A percentile compares a stretch with the other conserved stretches of the same genome.
Evolutionary conservation across 805 yeast species (phyloP).

Genomic region (Lipomyces mesembrius): DNA sequence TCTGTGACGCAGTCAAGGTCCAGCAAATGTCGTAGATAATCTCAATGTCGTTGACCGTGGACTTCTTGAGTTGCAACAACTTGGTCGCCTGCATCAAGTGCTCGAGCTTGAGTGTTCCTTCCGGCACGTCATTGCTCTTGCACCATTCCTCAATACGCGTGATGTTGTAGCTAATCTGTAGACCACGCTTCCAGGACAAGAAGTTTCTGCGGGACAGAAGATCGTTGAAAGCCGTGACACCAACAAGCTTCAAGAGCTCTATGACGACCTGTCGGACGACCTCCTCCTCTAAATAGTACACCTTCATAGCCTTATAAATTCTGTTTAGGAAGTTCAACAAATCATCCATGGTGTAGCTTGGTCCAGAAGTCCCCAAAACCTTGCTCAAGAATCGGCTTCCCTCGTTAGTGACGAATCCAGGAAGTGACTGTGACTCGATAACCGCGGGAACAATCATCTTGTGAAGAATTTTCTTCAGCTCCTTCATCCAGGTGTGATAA

Average conservation of each 20-base stretch:
- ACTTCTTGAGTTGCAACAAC: constrained; percentile 87
- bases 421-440: constrained; percentile 89
- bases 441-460: constrained; percentile 95
- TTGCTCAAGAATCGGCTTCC: constrained; percentile 79
- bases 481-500: constrained; percentile 96
- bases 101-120: constrained; percentile 79
- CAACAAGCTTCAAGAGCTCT: constrained; percentile 83
- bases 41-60: constrained; percentile 84
- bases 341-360: constrained; percentile 90
- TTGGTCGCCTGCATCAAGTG: constrained; percentile 93
- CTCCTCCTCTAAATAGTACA: constrained; percentile 82
- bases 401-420: constrained; percentile 92
- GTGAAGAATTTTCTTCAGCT: constrained; percentile 85
- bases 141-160: constrained; percentile 99
- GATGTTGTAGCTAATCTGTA: constrained; percentile 93
- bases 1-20: constrained; percentile 91
- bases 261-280: constrained; percentile 82
- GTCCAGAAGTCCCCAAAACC: constrained; percentile 64
- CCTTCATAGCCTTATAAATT: constrained; percentile 90
- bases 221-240: constrained; percentile 93
- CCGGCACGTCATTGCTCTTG: constrained; percentile 86
- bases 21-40: constrained; percentile 94
- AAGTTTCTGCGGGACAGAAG: constrained; percentile 92
- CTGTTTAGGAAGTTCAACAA: constrained; percentile 84
- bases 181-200: constrained; percentile 96